A percentile compares a stretch with the other conserved stretches of the same genome.
Evolutionary conservation across 306 rosid species (phyloP).

Genomic region (Notholithocarpus densiflorus): DNA sequence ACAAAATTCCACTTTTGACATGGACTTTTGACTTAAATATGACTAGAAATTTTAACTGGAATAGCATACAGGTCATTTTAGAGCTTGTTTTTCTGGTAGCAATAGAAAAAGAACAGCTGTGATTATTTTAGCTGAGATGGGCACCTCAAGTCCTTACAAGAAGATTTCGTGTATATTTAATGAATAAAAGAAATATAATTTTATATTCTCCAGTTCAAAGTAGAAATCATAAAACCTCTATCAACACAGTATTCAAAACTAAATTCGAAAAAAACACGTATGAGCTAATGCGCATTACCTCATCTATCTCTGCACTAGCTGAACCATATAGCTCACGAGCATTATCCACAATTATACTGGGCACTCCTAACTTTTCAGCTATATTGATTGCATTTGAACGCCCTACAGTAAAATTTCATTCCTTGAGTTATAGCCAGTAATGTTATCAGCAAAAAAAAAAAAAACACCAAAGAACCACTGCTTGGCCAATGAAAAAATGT

Average conservation of each 20-base stretch:
- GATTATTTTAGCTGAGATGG: background rate
- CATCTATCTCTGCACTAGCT: constrained; percentile 93
- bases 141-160: background rate
- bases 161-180: background rate
- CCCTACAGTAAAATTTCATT: constrained; percentile 41
- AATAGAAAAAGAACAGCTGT: background rate
- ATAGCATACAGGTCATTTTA: background rate
- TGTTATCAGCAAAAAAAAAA: background rate
- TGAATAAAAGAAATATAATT: background rate
- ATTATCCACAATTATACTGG: constrained; percentile 53
- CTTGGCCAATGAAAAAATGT: background rate
- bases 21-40: background rate
- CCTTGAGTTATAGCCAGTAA: constrained; percentile 5
- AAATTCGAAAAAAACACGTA: background rate
- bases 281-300: constrained; percentile 44
- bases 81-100: background rate
- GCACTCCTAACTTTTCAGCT: constrained; percentile 88
- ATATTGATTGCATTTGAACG: constrained; percentile 92
- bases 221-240: background rate
- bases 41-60: constrained; percentile 1
- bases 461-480: constrained; percentile 13
- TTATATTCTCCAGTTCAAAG: background rate
- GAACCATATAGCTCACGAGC: constrained; percentile 85
- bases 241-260: background rate
- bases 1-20: constrained; percentile 9